Conservation (phyloP, 129 eudicot genomes). For the sunflower (Helianthus annuus) region DNA sequence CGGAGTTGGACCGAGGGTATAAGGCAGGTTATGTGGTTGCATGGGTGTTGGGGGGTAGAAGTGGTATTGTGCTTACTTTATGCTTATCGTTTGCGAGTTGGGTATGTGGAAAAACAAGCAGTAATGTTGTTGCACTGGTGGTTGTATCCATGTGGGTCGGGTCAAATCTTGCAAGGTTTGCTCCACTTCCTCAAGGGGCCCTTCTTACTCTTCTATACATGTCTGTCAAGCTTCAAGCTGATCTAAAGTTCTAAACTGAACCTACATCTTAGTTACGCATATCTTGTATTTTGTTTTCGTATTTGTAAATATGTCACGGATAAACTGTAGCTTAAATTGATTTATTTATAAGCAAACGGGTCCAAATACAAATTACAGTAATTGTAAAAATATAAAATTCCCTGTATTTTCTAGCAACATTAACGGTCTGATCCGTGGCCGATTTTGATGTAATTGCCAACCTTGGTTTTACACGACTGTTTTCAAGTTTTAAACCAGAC, state of each 20-base stretch:
- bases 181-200: slow-evolving; percentile 91
- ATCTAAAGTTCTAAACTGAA: slow-evolving; percentile 60
- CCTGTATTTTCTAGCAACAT: background rate
- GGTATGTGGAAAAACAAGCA: slow-evolving; percentile 93
- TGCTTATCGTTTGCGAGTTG: slow-evolving; percentile 86
- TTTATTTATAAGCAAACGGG: background rate
- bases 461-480: no score
- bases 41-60: slow-evolving; percentile 77
- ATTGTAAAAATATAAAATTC: background rate
- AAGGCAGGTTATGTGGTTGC: slow-evolving; percentile 68
- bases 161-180: slow-evolving; percentile 62
- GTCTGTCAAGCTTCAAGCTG: slow-evolving; percentile 79
- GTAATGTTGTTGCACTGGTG: slow-evolving; percentile 63
- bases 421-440: no score
- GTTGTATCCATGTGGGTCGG: slow-evolving; percentile 83
- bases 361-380: background rate
- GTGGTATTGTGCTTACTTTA: slow-evolving; percentile 68
- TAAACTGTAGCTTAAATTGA: background rate
- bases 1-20: slow-evolving; percentile 68
- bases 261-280: slow-evolving; percentile 15
- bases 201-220: slow-evolving; percentile 83
- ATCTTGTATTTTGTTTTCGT: background rate
- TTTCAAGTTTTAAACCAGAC: no score
- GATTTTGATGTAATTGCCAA: no score
- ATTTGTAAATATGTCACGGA: slow-evolving; percentile 13